Evolutionary conservation across 2,329 filamentous ascomycete genomes (phyloP).

Genomic region (Penicillium sp.): DNA sequence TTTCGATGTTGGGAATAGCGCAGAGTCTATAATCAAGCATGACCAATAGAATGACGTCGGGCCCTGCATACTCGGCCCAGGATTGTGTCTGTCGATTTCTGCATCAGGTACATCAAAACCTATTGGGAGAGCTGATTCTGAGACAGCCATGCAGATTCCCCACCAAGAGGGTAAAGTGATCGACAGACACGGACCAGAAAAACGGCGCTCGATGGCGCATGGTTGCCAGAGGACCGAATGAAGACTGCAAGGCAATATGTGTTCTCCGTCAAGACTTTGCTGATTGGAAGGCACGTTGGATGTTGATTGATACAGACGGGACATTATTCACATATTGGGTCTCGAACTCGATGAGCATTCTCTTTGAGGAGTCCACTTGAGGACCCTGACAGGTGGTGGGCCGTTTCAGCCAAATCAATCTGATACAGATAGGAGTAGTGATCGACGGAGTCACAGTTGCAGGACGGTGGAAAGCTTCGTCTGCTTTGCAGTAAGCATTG

Average conservation of each 20-base stretch:
- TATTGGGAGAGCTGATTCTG: conserved; percentile 9
- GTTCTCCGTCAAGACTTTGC: neutral
- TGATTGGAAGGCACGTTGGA: neutral
- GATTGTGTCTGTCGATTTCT: neutral
- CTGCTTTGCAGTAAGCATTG: neutral
- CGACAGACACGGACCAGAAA: conserved; percentile 15
- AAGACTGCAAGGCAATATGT: neutral
- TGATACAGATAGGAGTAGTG: conserved; percentile 11
- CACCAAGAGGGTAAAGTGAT: conserved; percentile 11
- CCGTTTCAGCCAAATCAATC: conserved; percentile 17
- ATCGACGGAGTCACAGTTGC: conserved; percentile 7
- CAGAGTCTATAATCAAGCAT: neutral
- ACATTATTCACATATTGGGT: neutral
- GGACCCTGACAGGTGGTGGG: conserved; percentile 9
- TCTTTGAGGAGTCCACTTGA: neutral
- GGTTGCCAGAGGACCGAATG: neutral
- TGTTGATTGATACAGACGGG: neutral
- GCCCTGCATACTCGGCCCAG: neutral
- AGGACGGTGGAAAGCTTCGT: neutral
- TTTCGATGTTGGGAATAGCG: conserved; percentile 10
- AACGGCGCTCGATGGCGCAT: neutral
- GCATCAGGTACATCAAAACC: conserved; percentile 3
- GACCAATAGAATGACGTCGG: conserved; percentile 5
- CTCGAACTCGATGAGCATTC: neutral
- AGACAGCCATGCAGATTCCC: conserved; percentile 14